Percentiles rank a stretch among this genome's conserved stretches.
phyloP scores from a whole-genome alignment of 306 rosid genomes.

The Ormosia semicastrata region DNA sequence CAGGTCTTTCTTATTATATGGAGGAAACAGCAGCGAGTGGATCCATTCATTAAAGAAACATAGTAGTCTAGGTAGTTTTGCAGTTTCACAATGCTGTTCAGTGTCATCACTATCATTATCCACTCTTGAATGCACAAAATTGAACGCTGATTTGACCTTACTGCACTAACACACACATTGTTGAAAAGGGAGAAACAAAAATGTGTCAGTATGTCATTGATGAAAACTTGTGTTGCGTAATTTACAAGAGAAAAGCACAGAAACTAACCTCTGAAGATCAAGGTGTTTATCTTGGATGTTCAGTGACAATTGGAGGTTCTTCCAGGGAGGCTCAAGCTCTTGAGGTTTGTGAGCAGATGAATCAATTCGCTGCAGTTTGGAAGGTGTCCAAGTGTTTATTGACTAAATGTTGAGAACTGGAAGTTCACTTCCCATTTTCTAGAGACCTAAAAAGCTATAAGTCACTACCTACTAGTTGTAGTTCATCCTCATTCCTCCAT shows the following conservation, averaged over 20 bases:
- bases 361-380: slow-evolving; percentile 45
- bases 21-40: slow-evolving; percentile 68
- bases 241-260: background rate
- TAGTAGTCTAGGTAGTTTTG: slow-evolving; percentile 55
- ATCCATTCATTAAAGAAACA: slow-evolving; percentile 70
- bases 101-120: slow-evolving; percentile 32
- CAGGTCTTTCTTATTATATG: slow-evolving; percentile 49
- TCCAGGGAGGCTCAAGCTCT: slow-evolving; percentile 54
- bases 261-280: slow-evolving; percentile 59
- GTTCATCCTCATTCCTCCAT: background rate
- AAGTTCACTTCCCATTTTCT: too few species aligned
- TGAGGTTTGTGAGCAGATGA: slow-evolving; percentile 14
- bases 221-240: background rate
- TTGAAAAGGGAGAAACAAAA: background rate
- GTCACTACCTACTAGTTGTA: background rate
- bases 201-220: background rate
- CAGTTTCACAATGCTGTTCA: slow-evolving; percentile 49
- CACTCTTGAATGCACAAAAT: slow-evolving; percentile 51
- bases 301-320: slow-evolving; percentile 62
- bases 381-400: background rate
- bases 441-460: too few species aligned
- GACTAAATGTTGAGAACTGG: too few species aligned
- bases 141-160: slow-evolving; percentile 65
- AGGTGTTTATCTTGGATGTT: slow-evolving; percentile 57
- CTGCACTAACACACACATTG: slow-evolving; percentile 53